Conservation (phyloP, 495 filamentous ascomycete species). For the Durotheca rogersii region DNA sequence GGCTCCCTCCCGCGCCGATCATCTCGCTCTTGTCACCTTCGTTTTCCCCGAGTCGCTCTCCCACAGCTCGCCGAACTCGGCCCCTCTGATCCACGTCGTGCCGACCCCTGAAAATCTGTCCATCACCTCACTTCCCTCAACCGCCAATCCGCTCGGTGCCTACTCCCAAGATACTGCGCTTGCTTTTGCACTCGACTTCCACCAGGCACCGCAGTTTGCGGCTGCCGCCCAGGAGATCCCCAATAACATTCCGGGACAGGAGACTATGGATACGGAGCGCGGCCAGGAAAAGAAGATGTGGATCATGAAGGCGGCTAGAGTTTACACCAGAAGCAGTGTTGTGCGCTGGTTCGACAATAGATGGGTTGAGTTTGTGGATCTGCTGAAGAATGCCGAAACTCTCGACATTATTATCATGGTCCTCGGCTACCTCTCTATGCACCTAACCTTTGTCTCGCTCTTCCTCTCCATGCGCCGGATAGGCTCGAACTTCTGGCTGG, state of each 20-base stretch:
- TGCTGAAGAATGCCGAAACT: constrained; percentile 94
- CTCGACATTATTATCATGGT: constrained; percentile 98
- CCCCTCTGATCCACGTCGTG: constrained; percentile 63
- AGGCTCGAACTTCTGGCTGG: constrained; percentile 97
- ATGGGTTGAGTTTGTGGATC: constrained; percentile 81
- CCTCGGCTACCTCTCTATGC: constrained; percentile 96
- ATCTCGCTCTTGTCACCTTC: constrained; percentile 82
- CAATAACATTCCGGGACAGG: constrained; percentile 54
- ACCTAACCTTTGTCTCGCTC: constrained; percentile 94
- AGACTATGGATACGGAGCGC: constrained; percentile 54
- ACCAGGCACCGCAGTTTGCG: constrained; percentile 73
- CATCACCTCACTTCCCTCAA: constrained; percentile 74
- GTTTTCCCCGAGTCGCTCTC: constrained; percentile 86
- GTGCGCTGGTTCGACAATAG: constrained; percentile 68
- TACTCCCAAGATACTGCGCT: constrained; percentile 83
- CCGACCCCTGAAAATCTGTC: constrained; percentile 69
- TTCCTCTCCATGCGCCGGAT: constrained; percentile 96
- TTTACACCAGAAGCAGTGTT: constrained; percentile 60
- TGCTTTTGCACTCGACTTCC: constrained; percentile 76
- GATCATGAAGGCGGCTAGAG: constrained; percentile 88
- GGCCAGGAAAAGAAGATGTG: constrained; percentile 66
- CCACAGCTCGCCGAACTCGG: constrained; percentile 60
- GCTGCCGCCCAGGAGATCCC: constrained; percentile 79
- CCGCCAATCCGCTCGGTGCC: constrained; percentile 73
- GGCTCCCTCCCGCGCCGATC: constrained; percentile 50